Conservation (phyloP, 1,139 yeast genomes). For the Debaryomycetaceae sp. region DNA sequence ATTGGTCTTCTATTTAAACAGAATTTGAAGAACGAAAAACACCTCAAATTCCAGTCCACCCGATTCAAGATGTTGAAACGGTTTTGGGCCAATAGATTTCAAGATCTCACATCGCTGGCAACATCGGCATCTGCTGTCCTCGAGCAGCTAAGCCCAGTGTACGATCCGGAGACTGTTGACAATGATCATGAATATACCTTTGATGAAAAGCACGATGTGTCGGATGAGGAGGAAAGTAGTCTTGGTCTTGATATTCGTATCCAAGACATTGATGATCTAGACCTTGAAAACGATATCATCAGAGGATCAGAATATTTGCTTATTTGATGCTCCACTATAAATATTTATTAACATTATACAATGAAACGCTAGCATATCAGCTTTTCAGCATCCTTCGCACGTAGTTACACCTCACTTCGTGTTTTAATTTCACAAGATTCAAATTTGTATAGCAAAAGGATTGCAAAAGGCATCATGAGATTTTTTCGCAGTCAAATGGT, state of each 20-base stretch:
- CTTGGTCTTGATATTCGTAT: background rate
- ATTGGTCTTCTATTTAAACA: constrained; percentile 11
- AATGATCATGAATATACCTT: background rate
- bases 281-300: background rate
- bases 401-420: too few relatives aligned
- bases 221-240: background rate
- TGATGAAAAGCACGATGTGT: background rate
- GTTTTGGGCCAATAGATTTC: constrained; percentile 4
- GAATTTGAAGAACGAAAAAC: constrained; percentile 5
- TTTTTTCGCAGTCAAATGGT: background rate
- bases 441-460: background rate
- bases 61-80: constrained; percentile 4
- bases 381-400: too few relatives aligned
- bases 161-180: background rate
- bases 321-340: too few relatives aligned
- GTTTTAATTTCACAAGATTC: too few relatives aligned
- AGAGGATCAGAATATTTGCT: background rate
- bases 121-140: background rate
- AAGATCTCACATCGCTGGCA: background rate
- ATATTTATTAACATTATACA: too few relatives aligned
- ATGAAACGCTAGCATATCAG: too few relatives aligned
- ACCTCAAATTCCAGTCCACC: constrained; percentile 3
- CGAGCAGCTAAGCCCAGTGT: background rate
- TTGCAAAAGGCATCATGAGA: background rate
- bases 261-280: background rate